Conservation (phyloP, 768 basidiomycete species). For the Podaxis pistillaris region DNA sequence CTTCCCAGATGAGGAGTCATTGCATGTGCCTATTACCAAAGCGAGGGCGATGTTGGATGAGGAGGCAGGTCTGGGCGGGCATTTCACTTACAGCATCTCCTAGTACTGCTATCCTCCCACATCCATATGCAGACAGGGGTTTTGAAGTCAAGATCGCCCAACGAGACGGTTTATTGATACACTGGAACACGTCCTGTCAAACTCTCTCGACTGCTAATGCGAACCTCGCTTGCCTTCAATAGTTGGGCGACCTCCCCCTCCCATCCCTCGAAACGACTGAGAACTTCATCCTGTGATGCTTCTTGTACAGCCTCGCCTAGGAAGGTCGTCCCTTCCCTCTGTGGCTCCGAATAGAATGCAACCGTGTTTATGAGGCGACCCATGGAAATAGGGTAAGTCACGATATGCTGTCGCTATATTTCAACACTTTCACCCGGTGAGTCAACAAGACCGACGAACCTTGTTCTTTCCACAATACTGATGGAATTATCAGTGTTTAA, state of each 20-base stretch:
- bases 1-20: slow-evolving; percentile 48
- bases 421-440: slow-evolving; percentile 10
- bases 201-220: not conserved
- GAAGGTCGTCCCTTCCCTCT: slow-evolving; percentile 27
- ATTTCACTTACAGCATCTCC: slow-evolving; percentile 42
- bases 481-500: not conserved
- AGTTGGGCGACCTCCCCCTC: slow-evolving; percentile 32
- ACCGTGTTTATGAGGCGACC: slow-evolving; percentile 36
- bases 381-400: slow-evolving; percentile 37
- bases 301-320: slow-evolving; percentile 30
- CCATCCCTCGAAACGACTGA: slow-evolving; percentile 29
- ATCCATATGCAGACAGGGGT: slow-evolving; percentile 35
- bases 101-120: slow-evolving; percentile 36
- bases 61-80: not conserved
- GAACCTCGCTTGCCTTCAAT: slow-evolving; percentile 28
- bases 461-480: slow-evolving; percentile 33
- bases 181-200: slow-evolving; percentile 18
- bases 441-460: slow-evolving; percentile 15
- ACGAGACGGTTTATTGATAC: slow-evolving; percentile 29
- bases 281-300: slow-evolving; percentile 30
- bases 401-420: slow-evolving; percentile 29
- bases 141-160: slow-evolving; percentile 42
- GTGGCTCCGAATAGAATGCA: slow-evolving; percentile 28
- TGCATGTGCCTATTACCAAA: slow-evolving; percentile 34
- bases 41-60: not conserved